Base-by-base conservation (phyloP, 2,329 filamentous ascomycete genomes). In the Aspergillus oerlinghausenensis region DNA sequence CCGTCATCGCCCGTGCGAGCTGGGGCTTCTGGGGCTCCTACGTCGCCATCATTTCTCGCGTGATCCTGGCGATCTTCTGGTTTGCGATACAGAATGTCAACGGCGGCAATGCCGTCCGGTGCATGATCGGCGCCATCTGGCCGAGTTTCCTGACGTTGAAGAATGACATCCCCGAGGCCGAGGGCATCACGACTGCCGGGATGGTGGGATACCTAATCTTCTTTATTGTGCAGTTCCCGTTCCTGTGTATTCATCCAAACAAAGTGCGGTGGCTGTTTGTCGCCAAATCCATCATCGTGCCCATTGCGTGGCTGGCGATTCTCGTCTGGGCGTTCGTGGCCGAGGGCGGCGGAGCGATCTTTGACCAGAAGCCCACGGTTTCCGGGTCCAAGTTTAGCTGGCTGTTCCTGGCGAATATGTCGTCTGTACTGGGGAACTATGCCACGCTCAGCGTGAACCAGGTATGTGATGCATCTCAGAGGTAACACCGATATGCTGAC, bases 61-160 rank as follows among this genome's bases (percentile, higher is more conserved):
- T 77, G 42, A 79, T 84, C 55, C 76, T 84, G 3, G 82, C 81
- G 4, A 67, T 84, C 19, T 83, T 85, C 69, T 84, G 82, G 87
- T 84, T 88, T 53, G 84, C 85, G 0, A 86, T 88, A 49, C 84
- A 88, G 62, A 84, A 82, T 43, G 83, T 84, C 58, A 86, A 86
- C 60, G 85, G 86, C 0, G 84, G 81, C 0, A 81, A 82, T 55
- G 75, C 77, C 0, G 74, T 83, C 8, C 72, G 73, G 4, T 78
- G 80, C 47, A 82, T 82, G 71, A 71, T 84, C 14, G 76, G 77
- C 7, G 81, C 82, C 1, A 84, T 84, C 60, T 79, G 75, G 76
- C 75, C 76, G 2, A 73, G 70, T 14, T 78, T 70, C 54, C 60
- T 70, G 48, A 58, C 60, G 1, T 51, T 78, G n/a, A 60, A 63